phyloP scores from a whole-genome alignment of 345 rosid genomes.

The Nasturtium officinale region DNA sequence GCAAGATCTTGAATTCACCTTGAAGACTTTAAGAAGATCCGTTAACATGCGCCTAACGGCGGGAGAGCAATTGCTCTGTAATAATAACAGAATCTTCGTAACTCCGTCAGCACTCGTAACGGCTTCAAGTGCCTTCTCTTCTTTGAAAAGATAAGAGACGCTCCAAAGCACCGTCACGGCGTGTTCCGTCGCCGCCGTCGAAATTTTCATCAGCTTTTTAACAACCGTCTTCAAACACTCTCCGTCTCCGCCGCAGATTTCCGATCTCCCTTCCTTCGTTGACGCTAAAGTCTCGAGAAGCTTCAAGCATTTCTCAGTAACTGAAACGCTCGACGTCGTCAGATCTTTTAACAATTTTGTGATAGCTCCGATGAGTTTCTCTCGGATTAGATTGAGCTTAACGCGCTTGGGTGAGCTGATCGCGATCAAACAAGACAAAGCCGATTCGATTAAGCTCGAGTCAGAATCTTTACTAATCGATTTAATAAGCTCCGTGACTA shows the following conservation, averaged over 20 bases:
- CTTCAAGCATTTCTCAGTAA: constrained; percentile 72
- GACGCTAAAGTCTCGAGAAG: constrained; percentile 63
- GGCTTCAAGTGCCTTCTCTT: constrained; percentile 64
- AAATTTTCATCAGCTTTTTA: constrained; percentile 70
- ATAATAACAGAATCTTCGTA: constrained; percentile 73
- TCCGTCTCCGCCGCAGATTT: constrained; percentile 51
- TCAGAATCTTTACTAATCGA: constrained; percentile 48
- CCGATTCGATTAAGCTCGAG: constrained; percentile 52
- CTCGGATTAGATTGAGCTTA: constrained; percentile 47
- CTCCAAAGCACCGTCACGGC: constrained; percentile 86
- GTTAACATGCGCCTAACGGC: constrained; percentile 72
- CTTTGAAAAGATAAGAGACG: constrained; percentile 69
- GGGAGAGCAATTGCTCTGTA: constrained; percentile 93
- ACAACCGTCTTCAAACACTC: constrained; percentile 63
- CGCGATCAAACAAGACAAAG: constrained; percentile 58
- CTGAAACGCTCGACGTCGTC: constrained; percentile 47
- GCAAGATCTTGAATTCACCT: constrained; percentile 65
- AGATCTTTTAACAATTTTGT: constrained; percentile 43
- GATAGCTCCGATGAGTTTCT: constrained; percentile 44
- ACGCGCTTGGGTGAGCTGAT: constrained; percentile 58
- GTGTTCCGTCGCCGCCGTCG: constrained; percentile 74
- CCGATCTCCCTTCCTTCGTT: constrained; percentile 65
- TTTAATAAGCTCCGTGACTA: constrained; percentile 50
- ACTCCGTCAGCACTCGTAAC: constrained; percentile 63
- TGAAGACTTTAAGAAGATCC: constrained; percentile 72